Evolutionary conservation across 805 yeast genomes (phyloP).

Genomic region (Priceomyces medius): DNA sequence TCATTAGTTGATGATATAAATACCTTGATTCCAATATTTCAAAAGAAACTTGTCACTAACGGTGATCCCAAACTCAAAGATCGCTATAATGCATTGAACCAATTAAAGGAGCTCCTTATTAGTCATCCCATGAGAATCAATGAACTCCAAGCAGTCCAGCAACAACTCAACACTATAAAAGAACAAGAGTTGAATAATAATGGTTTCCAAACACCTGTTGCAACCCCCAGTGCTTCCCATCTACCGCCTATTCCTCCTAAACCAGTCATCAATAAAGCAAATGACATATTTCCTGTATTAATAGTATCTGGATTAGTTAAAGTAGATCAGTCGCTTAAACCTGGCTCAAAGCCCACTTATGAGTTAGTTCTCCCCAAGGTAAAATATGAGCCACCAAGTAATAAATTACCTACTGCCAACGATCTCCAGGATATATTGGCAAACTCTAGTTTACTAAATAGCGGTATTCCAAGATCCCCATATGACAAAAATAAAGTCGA

Average conservation of each 20-base stretch:
- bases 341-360: constrained; percentile 37
- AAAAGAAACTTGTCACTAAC: constrained; percentile 32
- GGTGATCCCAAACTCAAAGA: constrained; percentile 44
- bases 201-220: constrained; percentile 11
- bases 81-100: constrained; percentile 44
- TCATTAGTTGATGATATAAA: constrained; percentile 34
- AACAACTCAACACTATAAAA: constrained; percentile 37
- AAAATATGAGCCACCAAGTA: constrained; percentile 23
- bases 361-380: constrained; percentile 29
- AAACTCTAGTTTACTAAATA: constrained; percentile 13
- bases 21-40: constrained; percentile 42
- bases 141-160: constrained; percentile 39
- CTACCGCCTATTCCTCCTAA: constrained; percentile 8
- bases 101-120: constrained; percentile 41
- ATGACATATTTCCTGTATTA: constrained; percentile 33
- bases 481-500: constrained; percentile 34
- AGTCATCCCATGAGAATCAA: constrained; percentile 32
- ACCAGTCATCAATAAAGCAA: constrained; percentile 17
- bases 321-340: constrained; percentile 40
- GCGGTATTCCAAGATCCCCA: constrained; percentile 24
- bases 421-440: constrained; percentile 23
- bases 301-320: constrained; percentile 38
- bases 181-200: constrained; percentile 25
- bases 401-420: constrained; percentile 17
- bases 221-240: constrained; percentile 12